A percentile compares a stretch with the other conserved stretches of the same genome.
Evolutionary conservation across 2,329 filamentous ascomycete genomes (phyloP).

Genomic region (Alternaria ventricosa): DNA sequence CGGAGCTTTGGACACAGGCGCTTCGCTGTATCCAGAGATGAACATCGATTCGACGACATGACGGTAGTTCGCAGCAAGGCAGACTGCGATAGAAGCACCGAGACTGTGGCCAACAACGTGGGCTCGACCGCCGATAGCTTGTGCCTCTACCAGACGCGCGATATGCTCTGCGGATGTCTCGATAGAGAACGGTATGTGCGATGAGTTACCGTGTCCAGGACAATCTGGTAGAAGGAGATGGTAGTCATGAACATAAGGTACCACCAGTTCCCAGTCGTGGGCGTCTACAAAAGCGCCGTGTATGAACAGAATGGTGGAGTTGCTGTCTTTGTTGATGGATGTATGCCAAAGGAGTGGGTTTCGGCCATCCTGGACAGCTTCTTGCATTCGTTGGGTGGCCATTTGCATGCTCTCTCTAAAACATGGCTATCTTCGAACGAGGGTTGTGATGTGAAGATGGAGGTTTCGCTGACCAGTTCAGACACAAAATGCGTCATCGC

Average conservation of each 20-base stretch:
- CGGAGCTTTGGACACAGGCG: not conserved
- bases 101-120: not conserved
- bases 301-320: not conserved
- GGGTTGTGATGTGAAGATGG: not conserved
- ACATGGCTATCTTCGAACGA: not conserved
- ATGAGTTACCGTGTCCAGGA: not conserved
- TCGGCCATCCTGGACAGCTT: fast-evolving
- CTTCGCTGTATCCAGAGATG: not conserved
- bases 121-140: not conserved
- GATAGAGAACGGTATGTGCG: not conserved
- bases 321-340: not conserved
- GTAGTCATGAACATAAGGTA: not conserved
- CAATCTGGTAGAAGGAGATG: not conserved
- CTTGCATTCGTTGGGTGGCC: not conserved
- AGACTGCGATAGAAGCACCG: not conserved
- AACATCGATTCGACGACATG: not conserved
- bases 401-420: not conserved
- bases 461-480: not conserved
- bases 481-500: not conserved
- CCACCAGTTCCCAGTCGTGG: not conserved
- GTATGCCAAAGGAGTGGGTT: not conserved
- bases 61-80: not conserved
- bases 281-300: not conserved
- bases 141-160: not conserved
- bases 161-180: not conserved